These are phyloP conservation scores for Tolypocladium tundrense DNA, from an alignment of 2,329 filamentous ascomycete genomes.

Conservation along the genomic window DNA sequence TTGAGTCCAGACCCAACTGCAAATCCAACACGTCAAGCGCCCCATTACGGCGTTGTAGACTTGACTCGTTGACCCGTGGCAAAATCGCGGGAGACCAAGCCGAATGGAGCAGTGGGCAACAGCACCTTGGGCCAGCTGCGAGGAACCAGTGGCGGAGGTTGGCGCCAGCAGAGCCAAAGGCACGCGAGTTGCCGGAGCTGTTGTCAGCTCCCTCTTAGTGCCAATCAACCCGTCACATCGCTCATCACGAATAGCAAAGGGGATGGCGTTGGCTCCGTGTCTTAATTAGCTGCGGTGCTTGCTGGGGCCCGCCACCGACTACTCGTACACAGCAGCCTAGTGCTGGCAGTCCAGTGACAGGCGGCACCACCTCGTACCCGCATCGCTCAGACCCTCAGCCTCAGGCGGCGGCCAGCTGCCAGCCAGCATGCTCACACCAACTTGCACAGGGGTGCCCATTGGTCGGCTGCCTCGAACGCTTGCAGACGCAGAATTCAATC, in stretches of 20 bases:
- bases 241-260: not conserved
- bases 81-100: not conserved
- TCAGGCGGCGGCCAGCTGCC: not conserved
- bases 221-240: slow-evolving; percentile 1
- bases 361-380: not conserved
- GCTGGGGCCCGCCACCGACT: not conserved
- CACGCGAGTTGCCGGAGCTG: not conserved
- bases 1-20: not conserved
- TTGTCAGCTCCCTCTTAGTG: not conserved
- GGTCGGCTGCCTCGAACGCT: not conserved
- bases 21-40: slow-evolving; percentile 1
- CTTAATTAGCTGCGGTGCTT: not conserved
- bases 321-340: not conserved
- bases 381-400: not conserved
- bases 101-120: not conserved
- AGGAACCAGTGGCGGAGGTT: not conserved
- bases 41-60: not conserved
- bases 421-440: not conserved
- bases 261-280: not conserved
- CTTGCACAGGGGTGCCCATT: not conserved
- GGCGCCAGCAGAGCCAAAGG: not conserved
- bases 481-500: not conserved
- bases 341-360: not conserved
- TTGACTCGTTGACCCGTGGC: not conserved
- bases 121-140: not conserved